phyloP scores from a whole-genome alignment of 768 basidiomycete genomes.

The Tricholoma sp. region DNA sequence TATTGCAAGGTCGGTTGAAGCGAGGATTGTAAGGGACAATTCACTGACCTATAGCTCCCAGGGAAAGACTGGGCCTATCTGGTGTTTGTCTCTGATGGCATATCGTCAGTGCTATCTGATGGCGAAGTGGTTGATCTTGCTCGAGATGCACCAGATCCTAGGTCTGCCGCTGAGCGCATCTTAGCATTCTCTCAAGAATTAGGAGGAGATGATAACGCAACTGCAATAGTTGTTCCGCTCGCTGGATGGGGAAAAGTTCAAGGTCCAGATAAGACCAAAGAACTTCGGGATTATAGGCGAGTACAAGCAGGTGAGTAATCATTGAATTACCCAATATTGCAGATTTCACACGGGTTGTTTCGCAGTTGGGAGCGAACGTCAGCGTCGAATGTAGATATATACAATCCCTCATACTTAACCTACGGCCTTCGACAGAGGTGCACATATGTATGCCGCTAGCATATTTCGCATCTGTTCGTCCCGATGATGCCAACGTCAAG shows the following conservation, averaged over 20 bases:
- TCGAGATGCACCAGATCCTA: slow-evolving; percentile 64
- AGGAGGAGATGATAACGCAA: slow-evolving; percentile 88
- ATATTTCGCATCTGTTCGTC: too few species aligned
- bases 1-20: slow-evolving; percentile 58
- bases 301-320: slow-evolving; percentile 50
- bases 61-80: slow-evolving; percentile 84
- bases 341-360: slow-evolving; percentile 2
- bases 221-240: slow-evolving; percentile 86
- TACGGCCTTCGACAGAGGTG: neutral
- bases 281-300: slow-evolving; percentile 75
- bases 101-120: slow-evolving; percentile 87
- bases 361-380: slow-evolving; percentile 61
- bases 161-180: slow-evolving; percentile 76
- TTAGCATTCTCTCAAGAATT: slow-evolving; percentile 84
- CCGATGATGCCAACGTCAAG: too few species aligned
- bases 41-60: slow-evolving; percentile 20
- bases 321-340: neutral
- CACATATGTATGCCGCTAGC: neutral
- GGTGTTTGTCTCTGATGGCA: slow-evolving; percentile 88
- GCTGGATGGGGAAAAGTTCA: slow-evolving; percentile 84
- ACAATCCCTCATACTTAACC: neutral
- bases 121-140: slow-evolving; percentile 93
- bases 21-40: neutral
- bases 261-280: slow-evolving; percentile 79
- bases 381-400: slow-evolving; percentile 51